Conservation (phyloP, 2,329 filamentous ascomycete genomes). For the Aspergillus quadrilineatus region DNA sequence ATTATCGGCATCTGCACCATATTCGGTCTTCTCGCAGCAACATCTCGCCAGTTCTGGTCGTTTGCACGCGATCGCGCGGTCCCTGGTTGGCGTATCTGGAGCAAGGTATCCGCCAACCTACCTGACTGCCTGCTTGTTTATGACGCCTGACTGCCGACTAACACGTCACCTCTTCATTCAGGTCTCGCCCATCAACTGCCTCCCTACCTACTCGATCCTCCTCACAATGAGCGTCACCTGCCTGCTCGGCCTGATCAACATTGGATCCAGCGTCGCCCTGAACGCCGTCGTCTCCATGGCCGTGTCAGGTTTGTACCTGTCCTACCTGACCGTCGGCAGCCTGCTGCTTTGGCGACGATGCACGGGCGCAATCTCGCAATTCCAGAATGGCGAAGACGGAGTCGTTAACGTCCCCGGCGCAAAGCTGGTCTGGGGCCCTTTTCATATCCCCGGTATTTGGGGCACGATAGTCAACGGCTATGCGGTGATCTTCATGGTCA, state of each 20-base stretch:
- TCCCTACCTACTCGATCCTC: slow-evolving; percentile 29
- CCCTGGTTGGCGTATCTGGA: slow-evolving; percentile 28
- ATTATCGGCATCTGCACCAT: slow-evolving; percentile 31
- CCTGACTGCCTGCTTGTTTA: no score
- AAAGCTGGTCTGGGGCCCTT: slow-evolving; percentile 32
- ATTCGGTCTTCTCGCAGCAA: slow-evolving; percentile 44
- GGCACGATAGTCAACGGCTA: slow-evolving; percentile 47
- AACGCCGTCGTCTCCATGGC: slow-evolving; percentile 36
- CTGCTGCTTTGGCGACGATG: slow-evolving; percentile 31
- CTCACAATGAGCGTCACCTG: slow-evolving; percentile 29
- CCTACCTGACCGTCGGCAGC: slow-evolving; percentile 28
- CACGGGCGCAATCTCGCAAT: slow-evolving; percentile 4
- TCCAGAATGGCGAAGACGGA: slow-evolving; percentile 16
- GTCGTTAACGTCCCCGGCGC: slow-evolving; percentile 26
- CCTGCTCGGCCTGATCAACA: slow-evolving; percentile 35
- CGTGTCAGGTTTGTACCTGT: slow-evolving; percentile 31
- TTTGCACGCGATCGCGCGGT: slow-evolving; percentile 30
- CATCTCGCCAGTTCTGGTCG: slow-evolving; percentile 41
- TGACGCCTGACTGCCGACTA: no score
- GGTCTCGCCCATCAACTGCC: slow-evolving; percentile 25
- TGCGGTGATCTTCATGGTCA: slow-evolving; percentile 45
- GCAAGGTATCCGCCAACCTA: neutral
- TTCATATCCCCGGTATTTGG: slow-evolving; percentile 29
- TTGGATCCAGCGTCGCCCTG: slow-evolving; percentile 32
- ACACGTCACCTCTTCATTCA: neutral